Evolutionary conservation across 2,329 filamentous ascomycete species (phyloP).

Genomic region (Ophiognomonia clavigignenti-juglandacearum): DNA sequence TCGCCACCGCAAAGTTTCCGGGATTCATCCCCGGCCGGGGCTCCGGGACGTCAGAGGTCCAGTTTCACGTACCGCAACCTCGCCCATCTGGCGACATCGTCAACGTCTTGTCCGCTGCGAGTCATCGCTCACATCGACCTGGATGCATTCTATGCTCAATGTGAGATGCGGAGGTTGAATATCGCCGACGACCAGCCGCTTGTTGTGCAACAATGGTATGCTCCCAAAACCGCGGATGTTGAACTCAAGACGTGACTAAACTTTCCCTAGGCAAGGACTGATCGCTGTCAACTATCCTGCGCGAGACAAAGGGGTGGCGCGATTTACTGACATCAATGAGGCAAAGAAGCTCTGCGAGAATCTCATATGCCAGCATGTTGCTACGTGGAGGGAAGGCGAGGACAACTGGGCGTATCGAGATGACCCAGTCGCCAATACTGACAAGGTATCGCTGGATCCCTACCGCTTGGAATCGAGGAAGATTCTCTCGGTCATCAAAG

Average conservation of each 20-base stretch:
- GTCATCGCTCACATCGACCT: slow-evolving; percentile 90
- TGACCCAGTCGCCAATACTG: slow-evolving; percentile 71
- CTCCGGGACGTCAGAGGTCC: slow-evolving; percentile 44
- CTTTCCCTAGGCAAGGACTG: slow-evolving; percentile 64
- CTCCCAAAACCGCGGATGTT: slow-evolving; percentile 7
- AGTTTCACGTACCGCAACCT: slow-evolving; percentile 83
- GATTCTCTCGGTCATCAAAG: slow-evolving; percentile 77
- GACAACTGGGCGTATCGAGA: slow-evolving; percentile 87
- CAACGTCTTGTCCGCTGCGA: slow-evolving; percentile 70
- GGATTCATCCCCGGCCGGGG: slow-evolving; percentile 30
- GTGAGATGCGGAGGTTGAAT: slow-evolving; percentile 83
- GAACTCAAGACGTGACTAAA: background rate
- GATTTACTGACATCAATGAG: slow-evolving; percentile 75
- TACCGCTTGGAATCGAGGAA: slow-evolving; percentile 81
- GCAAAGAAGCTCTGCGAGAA: slow-evolving; percentile 83
- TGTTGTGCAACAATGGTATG: slow-evolving; percentile 86
- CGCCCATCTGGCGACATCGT: slow-evolving; percentile 66
- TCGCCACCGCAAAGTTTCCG: slow-evolving; percentile 26
- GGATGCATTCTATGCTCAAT: slow-evolving; percentile 97
- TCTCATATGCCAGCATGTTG: slow-evolving; percentile 85
- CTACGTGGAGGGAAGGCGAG: slow-evolving; percentile 90
- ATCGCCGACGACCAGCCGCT: slow-evolving; percentile 72
- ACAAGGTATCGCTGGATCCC: slow-evolving; percentile 92
- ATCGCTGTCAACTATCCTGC: slow-evolving; percentile 97
- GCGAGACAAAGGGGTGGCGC: slow-evolving; percentile 69